These are phyloP conservation scores for Fusarium pilosicola DNA, from an alignment of 2,329 filamentous ascomycete species.

Conservation along the genomic window DNA sequence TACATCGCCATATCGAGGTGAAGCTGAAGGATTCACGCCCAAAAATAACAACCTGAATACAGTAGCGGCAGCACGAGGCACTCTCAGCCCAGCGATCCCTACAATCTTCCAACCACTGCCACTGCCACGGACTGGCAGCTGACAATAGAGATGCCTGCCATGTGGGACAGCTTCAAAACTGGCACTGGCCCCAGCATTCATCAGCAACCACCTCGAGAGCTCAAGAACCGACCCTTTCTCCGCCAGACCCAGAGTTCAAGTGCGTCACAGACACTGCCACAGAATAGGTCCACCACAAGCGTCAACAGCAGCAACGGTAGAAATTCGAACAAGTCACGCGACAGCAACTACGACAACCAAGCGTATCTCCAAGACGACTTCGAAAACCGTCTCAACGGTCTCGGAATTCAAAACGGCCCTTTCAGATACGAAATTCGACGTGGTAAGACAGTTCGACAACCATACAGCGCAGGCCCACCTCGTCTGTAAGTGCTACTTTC, in stretches of 20 bases:
- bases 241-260: slow-evolving; percentile 25
- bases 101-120: slow-evolving; percentile 6
- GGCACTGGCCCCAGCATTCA: slow-evolving; percentile 34
- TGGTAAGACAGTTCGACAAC: slow-evolving; percentile 48
- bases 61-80: slow-evolving; percentile 30
- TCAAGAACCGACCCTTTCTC: slow-evolving; percentile 44
- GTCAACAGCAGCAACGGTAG: slow-evolving; percentile 23
- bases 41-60: slow-evolving; percentile 35
- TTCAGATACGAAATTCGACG: slow-evolving; percentile 46
- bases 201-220: slow-evolving; percentile 39
- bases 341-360: slow-evolving; percentile 22
- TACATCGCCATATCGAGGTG: slow-evolving; percentile 14
- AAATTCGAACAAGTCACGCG: slow-evolving; percentile 25
- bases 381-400: slow-evolving; percentile 44
- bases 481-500: slow-evolving; percentile 45
- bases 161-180: slow-evolving; percentile 43
- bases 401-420: slow-evolving; percentile 44
- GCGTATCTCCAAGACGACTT: slow-evolving; percentile 38
- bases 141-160: slow-evolving; percentile 39
- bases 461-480: slow-evolving; percentile 26
- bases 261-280: slow-evolving; percentile 18
- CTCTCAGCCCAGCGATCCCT: slow-evolving; percentile 7
- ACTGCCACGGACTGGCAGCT: slow-evolving; percentile 11
- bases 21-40: slow-evolving; percentile 22
- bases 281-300: slow-evolving; percentile 27